A percentile compares a stretch with the other conserved stretches of the same genome.
Conservation (phyloP, 169 alveolate genomes). For the Ichthyophthirius multifiliis region DNA sequence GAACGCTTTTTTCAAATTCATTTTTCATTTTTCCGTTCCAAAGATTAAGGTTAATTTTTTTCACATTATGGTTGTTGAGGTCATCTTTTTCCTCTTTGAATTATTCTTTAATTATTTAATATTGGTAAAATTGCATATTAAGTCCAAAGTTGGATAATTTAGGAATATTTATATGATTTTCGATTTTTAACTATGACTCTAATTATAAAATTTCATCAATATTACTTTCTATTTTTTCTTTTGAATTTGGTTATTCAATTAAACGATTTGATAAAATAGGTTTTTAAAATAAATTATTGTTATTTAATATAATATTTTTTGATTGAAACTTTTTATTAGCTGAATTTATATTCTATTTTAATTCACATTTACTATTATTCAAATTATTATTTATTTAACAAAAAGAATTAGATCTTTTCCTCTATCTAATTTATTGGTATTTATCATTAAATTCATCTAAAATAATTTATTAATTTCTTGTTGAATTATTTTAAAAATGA, state of each 20-base stretch:
- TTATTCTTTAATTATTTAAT: neutral
- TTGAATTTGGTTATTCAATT: neutral
- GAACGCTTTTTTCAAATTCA: neutral
- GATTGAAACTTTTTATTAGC: neutral
- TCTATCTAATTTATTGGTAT: no score
- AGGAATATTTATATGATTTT: neutral
- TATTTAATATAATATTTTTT: neutral
- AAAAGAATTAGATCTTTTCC: no score
- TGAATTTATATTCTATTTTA: neutral
- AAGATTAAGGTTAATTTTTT: neutral
- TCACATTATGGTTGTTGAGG: neutral
- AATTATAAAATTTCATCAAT: neutral
- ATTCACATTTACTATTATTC: neutral
- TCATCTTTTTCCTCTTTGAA: conserved; percentile 8
- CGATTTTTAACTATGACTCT: neutral
- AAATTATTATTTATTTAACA: neutral
- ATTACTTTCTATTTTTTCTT: neutral
- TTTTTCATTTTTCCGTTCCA: neutral
- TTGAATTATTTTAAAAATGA: neutral
- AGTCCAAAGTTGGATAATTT: neutral
- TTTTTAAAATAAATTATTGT: no score
- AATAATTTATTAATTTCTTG: no score
- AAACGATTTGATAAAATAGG: neutral
- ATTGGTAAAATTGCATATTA: neutral
- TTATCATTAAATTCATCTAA: no score